Evolutionary conservation across 345 rosid genomes (phyloP).

Genomic region (Pistacia atlantica): DNA sequence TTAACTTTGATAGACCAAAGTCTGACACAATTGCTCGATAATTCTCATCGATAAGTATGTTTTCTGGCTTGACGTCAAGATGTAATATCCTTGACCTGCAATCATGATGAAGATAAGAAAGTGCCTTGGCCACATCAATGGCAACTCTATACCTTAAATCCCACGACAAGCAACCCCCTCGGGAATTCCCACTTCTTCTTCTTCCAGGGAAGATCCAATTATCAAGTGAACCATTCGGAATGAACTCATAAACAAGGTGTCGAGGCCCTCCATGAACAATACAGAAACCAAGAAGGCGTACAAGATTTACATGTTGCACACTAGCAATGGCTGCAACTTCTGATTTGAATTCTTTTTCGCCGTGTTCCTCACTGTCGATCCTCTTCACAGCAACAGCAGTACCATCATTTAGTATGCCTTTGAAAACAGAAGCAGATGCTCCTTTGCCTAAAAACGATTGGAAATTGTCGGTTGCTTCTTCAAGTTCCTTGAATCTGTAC

Average conservation of each 20-base stretch:
- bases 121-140: conserved; percentile 67
- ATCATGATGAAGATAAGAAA: conserved; percentile 73
- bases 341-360: conserved; percentile 62
- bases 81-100: conserved; percentile 67
- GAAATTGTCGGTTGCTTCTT: conserved; percentile 78
- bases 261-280: conserved; percentile 39
- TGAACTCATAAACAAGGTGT: conserved; percentile 61
- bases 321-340: conserved; percentile 78
- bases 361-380: conserved; percentile 61
- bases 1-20: conserved; percentile 70
- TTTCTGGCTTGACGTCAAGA: conserved; percentile 73
- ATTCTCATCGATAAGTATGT: conserved; percentile 61
- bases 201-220: conserved; percentile 56
- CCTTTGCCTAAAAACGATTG: conserved; percentile 56
- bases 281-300: conserved; percentile 66
- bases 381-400: conserved; percentile 65
- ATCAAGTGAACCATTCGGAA: conserved; percentile 64
- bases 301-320: conserved; percentile 68
- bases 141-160: conserved; percentile 60
- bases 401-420: conserved; percentile 62
- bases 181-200: conserved; percentile 16
- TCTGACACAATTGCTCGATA: conserved; percentile 55
- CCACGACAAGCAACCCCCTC: conserved; percentile 74
- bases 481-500: conserved; percentile 65
- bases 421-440: conserved; percentile 63